Percentiles rank a stretch among this genome's conserved stretches.
phyloP scores from a whole-genome alignment of 2,329 filamentous ascomycete genomes.

The Penicillium palitans region DNA sequence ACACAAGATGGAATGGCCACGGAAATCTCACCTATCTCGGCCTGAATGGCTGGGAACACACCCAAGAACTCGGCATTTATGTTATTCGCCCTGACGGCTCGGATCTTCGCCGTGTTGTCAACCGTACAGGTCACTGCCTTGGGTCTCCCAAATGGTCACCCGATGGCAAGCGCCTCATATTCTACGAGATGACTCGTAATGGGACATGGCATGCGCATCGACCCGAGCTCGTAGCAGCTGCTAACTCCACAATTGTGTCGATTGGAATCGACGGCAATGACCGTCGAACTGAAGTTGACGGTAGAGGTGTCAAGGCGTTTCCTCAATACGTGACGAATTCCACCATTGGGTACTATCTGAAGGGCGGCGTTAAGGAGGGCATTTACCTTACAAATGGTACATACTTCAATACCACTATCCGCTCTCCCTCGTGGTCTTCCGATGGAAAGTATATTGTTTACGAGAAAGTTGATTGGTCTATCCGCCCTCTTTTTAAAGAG shows the following conservation, averaged over 20 bases:
- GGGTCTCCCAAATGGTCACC: constrained; percentile 29
- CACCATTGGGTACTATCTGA: constrained; percentile 26
- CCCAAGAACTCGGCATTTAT: constrained; percentile 17
- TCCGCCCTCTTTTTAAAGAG: constrained; percentile 38
- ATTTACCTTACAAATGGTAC: constrained; percentile 30
- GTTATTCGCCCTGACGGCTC: constrained; percentile 16
- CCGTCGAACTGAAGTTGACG: constrained; percentile 31
- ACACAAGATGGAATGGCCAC: constrained; percentile 46
- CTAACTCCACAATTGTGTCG: constrained; percentile 25
- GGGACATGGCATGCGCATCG: constrained; percentile 43
- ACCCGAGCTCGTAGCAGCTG: constrained; percentile 16
- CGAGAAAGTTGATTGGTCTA: constrained; percentile 27
- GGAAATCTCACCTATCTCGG: constrained; percentile 24
- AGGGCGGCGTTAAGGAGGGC: constrained; percentile 27
- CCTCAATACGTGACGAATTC: constrained; percentile 36
- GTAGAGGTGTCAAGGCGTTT: constrained; percentile 33
- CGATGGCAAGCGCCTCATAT: constrained; percentile 45
- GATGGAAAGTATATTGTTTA: constrained; percentile 32
- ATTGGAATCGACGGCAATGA: constrained; percentile 27
- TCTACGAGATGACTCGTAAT: constrained; percentile 44
- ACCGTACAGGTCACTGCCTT: constrained; percentile 6
- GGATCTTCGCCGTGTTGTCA: constrained; percentile 9
- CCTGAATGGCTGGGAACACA: constrained; percentile 7
- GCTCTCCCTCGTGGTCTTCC: constrained; percentile 36
- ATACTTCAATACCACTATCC: constrained; percentile 14